Evolutionary conservation across 495 filamentous ascomycete genomes (phyloP).

Genomic region (Tuber brumale): DNA sequence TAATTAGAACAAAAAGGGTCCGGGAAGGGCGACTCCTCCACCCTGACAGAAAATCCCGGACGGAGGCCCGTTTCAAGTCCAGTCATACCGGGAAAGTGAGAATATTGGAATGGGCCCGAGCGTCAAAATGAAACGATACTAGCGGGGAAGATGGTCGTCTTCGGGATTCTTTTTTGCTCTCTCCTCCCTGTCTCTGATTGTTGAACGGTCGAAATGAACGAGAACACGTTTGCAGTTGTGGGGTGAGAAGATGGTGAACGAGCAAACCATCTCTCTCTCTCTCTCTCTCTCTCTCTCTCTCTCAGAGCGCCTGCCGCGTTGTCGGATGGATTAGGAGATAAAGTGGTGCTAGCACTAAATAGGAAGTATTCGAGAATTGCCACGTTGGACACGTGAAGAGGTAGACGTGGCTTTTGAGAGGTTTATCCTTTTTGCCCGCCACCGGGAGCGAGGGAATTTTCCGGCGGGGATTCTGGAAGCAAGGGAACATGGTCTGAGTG

Average conservation of each 20-base stretch:
- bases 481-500: not conserved
- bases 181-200: not conserved
- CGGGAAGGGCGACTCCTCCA: not conserved
- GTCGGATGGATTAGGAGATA: conserved; percentile 1
- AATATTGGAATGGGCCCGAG: not conserved
- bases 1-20: not conserved
- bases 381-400: conserved; percentile 3
- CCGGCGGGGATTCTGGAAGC: not conserved
- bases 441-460: not conserved
- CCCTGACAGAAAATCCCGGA: not conserved
- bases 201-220: not conserved
- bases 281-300: not conserved
- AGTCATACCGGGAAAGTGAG: not conserved
- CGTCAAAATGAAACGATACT: not conserved
- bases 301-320: not conserved
- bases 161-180: not conserved
- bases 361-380: conserved; percentile 3
- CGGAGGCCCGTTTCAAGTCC: conserved; percentile 1
- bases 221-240: not conserved
- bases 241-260: not conserved
- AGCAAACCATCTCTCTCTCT: not conserved
- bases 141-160: not conserved
- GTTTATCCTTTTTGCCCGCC: not conserved
- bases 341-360: conserved; percentile 3
- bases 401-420: conserved; percentile 1